A percentile compares a stretch with the other conserved stretches of the same genome.
These are phyloP conservation scores for Pleurotus eryngii DNA, from an alignment of 768 basidiomycete genomes.

Conservation along the genomic window DNA sequence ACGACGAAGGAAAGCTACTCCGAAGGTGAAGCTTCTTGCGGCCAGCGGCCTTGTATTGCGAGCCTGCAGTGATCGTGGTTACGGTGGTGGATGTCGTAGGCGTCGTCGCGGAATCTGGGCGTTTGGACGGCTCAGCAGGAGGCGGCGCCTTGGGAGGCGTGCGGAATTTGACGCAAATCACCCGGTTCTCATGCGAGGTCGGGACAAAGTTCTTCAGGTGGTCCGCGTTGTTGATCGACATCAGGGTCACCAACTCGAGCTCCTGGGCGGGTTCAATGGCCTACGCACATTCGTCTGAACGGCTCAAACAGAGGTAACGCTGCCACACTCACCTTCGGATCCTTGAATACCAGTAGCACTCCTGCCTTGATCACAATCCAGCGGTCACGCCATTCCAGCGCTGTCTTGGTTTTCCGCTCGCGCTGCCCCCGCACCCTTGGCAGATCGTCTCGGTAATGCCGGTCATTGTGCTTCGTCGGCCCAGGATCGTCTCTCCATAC, in stretches of 20 bases:
- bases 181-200: neutral
- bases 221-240: conserved; percentile 41
- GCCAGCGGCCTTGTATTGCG: neutral
- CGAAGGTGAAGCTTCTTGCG: neutral
- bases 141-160: neutral
- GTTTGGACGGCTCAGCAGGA: neutral
- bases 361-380: conserved; percentile 64
- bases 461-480: neutral
- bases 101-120: neutral
- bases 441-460: conserved; percentile 2
- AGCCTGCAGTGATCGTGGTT: neutral
- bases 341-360: conserved; percentile 49
- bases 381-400: conserved; percentile 57
- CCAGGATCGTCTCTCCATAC: conserved; percentile 24
- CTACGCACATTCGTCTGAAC: conserved; percentile 21
- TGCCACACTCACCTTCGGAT: conserved; percentile 41
- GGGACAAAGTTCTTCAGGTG: conserved; percentile 25
- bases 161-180: conserved; percentile 12
- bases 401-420: conserved; percentile 4
- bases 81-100: neutral
- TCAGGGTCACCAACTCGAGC: conserved; percentile 36
- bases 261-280: conserved; percentile 34
- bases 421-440: conserved; percentile 5
- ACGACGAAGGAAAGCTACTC: conserved; percentile 2
- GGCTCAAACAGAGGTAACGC: neutral